These are phyloP conservation scores for Heteromeles arbutifolia DNA, from an alignment of 306 rosid genomes.

Conservation along the genomic window DNA sequence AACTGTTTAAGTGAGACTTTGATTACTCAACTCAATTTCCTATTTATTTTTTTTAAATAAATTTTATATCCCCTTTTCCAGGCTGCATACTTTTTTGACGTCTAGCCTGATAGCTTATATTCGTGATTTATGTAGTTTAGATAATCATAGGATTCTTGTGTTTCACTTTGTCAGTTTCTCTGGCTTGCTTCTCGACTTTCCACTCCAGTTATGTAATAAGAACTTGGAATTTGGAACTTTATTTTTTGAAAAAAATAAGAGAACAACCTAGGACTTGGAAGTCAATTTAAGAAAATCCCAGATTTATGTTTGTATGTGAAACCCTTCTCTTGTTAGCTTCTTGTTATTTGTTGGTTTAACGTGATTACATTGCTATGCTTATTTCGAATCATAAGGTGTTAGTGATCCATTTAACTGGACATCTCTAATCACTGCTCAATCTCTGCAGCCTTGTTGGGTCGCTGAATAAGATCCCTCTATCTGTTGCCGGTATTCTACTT, in stretches of 20 bases:
- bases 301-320: neutral
- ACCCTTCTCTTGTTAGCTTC: neutral
- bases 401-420: neutral
- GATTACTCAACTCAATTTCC: neutral
- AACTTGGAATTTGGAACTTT: neutral
- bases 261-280: neutral
- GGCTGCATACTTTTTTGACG: neutral
- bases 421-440: constrained; percentile 21
- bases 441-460: constrained; percentile 92
- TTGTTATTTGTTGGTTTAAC: neutral
- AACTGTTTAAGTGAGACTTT: neutral
- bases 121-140: neutral
- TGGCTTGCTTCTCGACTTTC: neutral
- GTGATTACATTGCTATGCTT: neutral
- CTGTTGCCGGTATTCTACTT: constrained; percentile 81
- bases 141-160: neutral
- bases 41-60: neutral
- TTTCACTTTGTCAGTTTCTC: neutral
- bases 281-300: neutral
- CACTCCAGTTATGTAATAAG: neutral
- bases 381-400: neutral
- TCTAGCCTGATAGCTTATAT: neutral
- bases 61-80: neutral
- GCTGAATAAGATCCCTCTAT: constrained; percentile 94
- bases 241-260: too few relatives aligned